Evolutionary conservation across 495 filamentous ascomycete genomes (phyloP), one percentile per base, ranked within the genome.

Genomic region (Clohesyomyces aquaticus): DNA sequence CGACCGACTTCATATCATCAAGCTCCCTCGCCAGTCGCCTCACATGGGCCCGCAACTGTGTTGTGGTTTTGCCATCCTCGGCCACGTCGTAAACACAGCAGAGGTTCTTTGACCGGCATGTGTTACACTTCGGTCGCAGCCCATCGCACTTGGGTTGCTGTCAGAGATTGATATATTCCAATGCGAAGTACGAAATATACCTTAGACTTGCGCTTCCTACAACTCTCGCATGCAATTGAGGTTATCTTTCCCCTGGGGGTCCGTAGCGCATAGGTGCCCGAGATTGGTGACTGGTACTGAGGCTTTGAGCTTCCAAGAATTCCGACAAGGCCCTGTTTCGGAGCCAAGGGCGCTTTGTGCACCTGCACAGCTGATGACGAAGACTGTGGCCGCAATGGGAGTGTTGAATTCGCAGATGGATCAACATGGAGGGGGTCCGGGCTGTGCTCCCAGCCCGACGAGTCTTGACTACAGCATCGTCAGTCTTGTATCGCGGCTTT

Each of bases 221-320:
- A 69, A 23, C 66, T 65, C 26, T 65, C 66, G 27, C 66, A 69
- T 19, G 66, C 66, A 26, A 69, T 65, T 16, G 61, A 65, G 14
- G 66, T 69, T 51, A 69, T 69, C 43, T 69, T 69, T 27, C 66
- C 66, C 21, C 66, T 48, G 8, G 65, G 65, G 16, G 65, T 68
- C 14, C 65, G 65, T 23, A 68, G 26, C 14, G 65, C 65, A 41
- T 68, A 68, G n/a, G 60, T 68, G 2, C 65, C 65, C 16, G 65
- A 59, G 32, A 68, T 68, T 9, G 65, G 65, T 8, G 65, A 68
- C 59, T 68, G 51, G 29, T 63, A 26, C 26, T 71, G 68, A 35
- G 38, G 3, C 63, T 56, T 56, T 42, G 66, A 45, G 22, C 57
- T 46, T 10, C 21, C 66, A n/a, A 69, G 16, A 22, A 26, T 9